phyloP scores from a whole-genome alignment of 306 rosid species.

The Quillaja saponaria region DNA sequence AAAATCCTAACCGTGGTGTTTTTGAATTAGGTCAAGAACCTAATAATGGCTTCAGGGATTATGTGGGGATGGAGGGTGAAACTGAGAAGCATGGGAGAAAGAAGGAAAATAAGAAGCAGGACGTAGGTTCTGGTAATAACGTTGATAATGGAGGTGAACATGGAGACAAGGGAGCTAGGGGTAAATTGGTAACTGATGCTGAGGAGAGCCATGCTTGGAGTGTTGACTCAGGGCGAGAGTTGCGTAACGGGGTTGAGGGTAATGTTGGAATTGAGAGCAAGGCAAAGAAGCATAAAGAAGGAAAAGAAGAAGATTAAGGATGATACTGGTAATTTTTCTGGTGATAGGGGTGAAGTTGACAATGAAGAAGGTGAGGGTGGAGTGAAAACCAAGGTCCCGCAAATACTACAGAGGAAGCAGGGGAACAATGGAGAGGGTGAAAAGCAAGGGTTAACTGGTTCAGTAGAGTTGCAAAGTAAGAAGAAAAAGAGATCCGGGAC shows the following conservation, averaged over 20 bases:
- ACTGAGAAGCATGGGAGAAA: constrained; percentile 26
- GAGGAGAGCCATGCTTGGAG: neutral
- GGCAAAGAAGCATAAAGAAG: constrained; percentile 18
- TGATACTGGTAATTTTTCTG: too few species aligned
- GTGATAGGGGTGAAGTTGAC: too few species aligned
- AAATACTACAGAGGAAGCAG: neutral
- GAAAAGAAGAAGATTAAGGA: constrained; percentile 4
- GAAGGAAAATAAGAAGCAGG: constrained; percentile 25
- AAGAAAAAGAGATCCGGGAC: constrained; percentile 8
- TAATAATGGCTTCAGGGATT: constrained; percentile 20
- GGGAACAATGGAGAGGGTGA: neutral
- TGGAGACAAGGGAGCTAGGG: constrained; percentile 18
- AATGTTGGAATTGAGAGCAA: constrained; percentile 8
- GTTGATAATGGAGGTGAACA: constrained; percentile 2
- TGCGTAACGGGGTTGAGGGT: neutral
- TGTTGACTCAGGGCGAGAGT: neutral
- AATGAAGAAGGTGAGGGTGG: constrained; percentile 1
- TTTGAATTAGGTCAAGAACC: constrained; percentile 1
- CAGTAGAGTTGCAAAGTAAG: neutral
- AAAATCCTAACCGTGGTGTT: neutral
- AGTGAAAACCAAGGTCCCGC: neutral
- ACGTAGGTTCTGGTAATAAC: constrained; percentile 4
- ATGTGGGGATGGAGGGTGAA: constrained; percentile 8
- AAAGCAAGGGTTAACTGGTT: neutral
- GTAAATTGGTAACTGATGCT: neutral